Evolutionary conservation across 495 filamentous ascomycete genomes (phyloP).

Genomic region (Cenococcum geophilum): DNA sequence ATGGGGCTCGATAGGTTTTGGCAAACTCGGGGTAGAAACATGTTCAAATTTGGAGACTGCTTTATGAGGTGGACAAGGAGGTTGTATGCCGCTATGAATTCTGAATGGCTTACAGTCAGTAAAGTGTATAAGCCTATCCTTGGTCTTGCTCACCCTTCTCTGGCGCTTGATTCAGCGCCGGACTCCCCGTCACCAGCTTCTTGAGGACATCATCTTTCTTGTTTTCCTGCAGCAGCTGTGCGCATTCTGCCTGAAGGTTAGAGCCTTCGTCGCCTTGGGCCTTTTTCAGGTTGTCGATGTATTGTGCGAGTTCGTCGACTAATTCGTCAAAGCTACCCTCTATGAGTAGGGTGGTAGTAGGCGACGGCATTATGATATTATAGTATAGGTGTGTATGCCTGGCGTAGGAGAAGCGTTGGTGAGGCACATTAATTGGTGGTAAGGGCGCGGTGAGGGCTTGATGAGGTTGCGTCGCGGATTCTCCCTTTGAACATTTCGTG

Average conservation of each 20-base stretch:
- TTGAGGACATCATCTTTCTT: constrained; percentile 65
- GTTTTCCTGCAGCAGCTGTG: constrained; percentile 67
- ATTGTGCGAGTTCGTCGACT: constrained; percentile 79
- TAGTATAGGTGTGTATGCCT: not conserved
- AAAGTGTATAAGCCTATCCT: not conserved
- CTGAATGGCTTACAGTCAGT: constrained; percentile 39
- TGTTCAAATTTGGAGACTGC: constrained; percentile 73
- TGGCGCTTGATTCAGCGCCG: constrained; percentile 67
- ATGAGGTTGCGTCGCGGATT: too few species aligned
- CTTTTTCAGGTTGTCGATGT: constrained; percentile 62
- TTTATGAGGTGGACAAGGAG: constrained; percentile 87
- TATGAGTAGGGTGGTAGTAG: constrained; percentile 62
- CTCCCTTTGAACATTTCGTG: too few species aligned
- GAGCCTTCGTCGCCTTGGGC: constrained; percentile 48
- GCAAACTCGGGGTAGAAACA: constrained; percentile 81
- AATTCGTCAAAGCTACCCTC: constrained; percentile 87
- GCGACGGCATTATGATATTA: constrained; percentile 36
- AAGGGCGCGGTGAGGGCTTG: too few species aligned
- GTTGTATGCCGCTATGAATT: constrained; percentile 92
- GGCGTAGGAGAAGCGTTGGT: not conserved
- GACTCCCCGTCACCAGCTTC: constrained; percentile 71
- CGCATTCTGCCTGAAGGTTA: constrained; percentile 58
- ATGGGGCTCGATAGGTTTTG: constrained; percentile 80
- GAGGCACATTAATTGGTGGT: too few species aligned
- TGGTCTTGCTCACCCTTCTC: constrained; percentile 62